Base-by-base conservation (phyloP, 441 rosid species). In the Croton laevigatus region DNA sequence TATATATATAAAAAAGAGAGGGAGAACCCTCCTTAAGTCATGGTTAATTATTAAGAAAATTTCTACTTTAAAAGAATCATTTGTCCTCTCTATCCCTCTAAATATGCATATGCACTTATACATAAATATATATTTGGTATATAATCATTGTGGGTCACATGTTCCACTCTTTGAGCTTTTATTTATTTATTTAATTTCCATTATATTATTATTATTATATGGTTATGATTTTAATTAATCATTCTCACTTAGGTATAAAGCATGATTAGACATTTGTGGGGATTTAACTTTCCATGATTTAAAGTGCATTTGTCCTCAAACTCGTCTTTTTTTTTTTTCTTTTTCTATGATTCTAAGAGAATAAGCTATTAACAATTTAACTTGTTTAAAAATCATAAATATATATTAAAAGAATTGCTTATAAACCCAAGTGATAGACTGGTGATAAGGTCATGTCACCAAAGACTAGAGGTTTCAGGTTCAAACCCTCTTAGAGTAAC, bases 211-310 rank as follows among this genome's bases (percentile, higher is more conserved):
- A 55, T 62, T 13, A 12, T 12, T 48, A 48, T 48, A 46, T 46
- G 5, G 16, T 12, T 13, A 49, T 16, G 17, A 45, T 45, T 45
- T 45, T 10, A 45, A 10, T 45, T 45, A 45, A 45, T 75, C 52
- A 70, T 54, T 69, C 58, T 19, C 61, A 58, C 61, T 58, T 27
- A 37, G 38, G 49, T 62, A 32, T 73, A 70, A 74, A 67, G 73
- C 44, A 75, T 81, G 85, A 84, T 79, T 62, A 75, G 85, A 84
- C 83, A 55, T 19, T 66, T 23, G 79, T 77, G 78, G 79, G 64
- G 73, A 51, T 65, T 58, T 40, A 52, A 61, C 80, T 77, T 77
- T 66, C 70, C 68, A 68, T 75, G 68, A 73, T 73, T 75, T 74
- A 67, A 75, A 72, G 66, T 45, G 66, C 40, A 68, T 52, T 73